These are phyloP conservation scores for Hypoxylon sp. DNA, from an alignment of 2,329 filamentous ascomycete genomes.

Conservation along the genomic window DNA sequence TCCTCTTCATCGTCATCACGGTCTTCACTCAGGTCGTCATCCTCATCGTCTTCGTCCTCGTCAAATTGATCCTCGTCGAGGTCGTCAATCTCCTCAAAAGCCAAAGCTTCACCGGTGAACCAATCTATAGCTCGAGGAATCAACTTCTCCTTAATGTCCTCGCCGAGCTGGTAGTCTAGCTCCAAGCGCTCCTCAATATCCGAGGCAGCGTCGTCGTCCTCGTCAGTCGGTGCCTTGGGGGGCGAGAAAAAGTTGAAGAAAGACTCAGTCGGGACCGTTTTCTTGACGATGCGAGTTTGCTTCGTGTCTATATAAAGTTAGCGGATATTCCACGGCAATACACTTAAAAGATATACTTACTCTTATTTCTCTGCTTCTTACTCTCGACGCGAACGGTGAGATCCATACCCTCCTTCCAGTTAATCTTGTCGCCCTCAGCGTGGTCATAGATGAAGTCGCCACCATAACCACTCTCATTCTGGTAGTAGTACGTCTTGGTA, in stretches of 20 bases:
- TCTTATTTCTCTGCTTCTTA: constrained; percentile 99
- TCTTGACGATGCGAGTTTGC: constrained; percentile 98
- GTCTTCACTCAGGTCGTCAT: constrained; percentile 87
- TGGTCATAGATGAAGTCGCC: constrained; percentile 99
- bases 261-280: constrained; percentile 97
- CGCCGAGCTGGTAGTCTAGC: constrained; percentile 97
- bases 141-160: constrained; percentile 99
- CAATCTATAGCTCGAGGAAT: constrained; percentile 98
- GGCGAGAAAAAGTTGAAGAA: constrained; percentile 99
- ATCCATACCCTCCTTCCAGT: constrained; percentile 95
- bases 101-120: constrained; percentile 98
- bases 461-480: constrained; percentile 97
- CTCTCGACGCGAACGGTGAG: constrained; percentile 94
- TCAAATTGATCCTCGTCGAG: constrained; percentile 88
- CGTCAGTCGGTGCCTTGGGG: constrained; percentile 81
- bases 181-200: constrained; percentile 98
- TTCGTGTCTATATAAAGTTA: constrained; percentile 80
- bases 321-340: not conserved
- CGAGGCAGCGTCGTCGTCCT: constrained; percentile 79
- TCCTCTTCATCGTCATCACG: constrained; percentile 82
- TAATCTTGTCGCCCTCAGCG: constrained; percentile 96
- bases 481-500: constrained; percentile 99
- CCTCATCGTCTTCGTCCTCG: constrained; percentile 89
- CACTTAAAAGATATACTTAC: constrained; percentile 64
- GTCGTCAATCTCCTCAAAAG: constrained; percentile 90